These are phyloP conservation scores for Phalaenopsis equestris DNA, from an alignment of 106 monocot genomes.

Conservation along the genomic window DNA sequence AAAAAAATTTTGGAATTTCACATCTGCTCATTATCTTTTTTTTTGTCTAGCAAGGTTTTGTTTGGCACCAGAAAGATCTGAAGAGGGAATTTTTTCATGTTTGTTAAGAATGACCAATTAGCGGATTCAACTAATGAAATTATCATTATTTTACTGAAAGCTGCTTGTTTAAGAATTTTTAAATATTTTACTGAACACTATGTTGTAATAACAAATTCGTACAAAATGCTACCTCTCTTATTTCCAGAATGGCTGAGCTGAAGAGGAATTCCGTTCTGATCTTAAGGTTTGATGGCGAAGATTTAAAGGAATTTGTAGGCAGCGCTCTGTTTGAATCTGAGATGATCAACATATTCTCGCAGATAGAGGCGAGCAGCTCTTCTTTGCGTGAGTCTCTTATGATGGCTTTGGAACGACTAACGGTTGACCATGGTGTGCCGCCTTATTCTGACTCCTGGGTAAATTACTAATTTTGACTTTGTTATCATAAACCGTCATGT, in stretches of 20 bases:
- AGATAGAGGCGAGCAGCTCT: slow-evolving; percentile 23
- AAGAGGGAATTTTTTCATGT: no score
- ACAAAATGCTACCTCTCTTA: neutral
- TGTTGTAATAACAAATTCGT: neutral
- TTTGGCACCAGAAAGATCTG: no score
- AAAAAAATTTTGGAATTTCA: no score
- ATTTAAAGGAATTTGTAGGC: slow-evolving; percentile 53
- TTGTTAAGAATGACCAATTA: no score
- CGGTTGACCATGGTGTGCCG: slow-evolving; percentile 82
- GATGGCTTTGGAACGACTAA: slow-evolving; percentile 36
- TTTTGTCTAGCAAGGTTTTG: no score
- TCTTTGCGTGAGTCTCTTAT: slow-evolving; percentile 32
- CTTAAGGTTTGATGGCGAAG: slow-evolving; percentile 80
- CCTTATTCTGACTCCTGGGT: slow-evolving; percentile 81
- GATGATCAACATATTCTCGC: slow-evolving; percentile 37
- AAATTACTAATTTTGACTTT: slow-evolving; percentile 1
- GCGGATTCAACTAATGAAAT: no score
- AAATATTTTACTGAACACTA: neutral
- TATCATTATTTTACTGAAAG: neutral
- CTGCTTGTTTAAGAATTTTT: neutral
- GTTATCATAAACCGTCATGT: neutral
- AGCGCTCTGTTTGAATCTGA: slow-evolving; percentile 54
- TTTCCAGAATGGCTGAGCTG: slow-evolving; percentile 62
- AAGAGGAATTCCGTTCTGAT: slow-evolving; percentile 77
- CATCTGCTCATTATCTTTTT: no score